Evolutionary conservation across 2,329 filamentous ascomycete genomes (phyloP).

Genomic region (Botrytis aclada): DNA sequence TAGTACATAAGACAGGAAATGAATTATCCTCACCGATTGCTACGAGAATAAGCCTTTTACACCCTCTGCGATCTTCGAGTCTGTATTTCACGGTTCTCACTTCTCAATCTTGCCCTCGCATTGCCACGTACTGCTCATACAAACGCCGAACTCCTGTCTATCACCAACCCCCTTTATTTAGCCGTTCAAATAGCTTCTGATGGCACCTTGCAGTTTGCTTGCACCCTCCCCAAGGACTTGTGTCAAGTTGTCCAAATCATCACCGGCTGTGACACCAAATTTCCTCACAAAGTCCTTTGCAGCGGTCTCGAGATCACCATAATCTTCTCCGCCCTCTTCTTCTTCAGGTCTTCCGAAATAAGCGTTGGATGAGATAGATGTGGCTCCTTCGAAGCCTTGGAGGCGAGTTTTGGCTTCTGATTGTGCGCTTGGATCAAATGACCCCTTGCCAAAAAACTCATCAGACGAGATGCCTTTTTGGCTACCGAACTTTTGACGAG

Average conservation of each 20-base stretch:
- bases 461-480: conserved; percentile 98
- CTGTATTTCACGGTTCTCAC: background rate
- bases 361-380: conserved; percentile 89
- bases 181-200: conserved; percentile 61
- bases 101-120: conserved; percentile 5
- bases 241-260: conserved; percentile 89
- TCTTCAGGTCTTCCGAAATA: conserved; percentile 96
- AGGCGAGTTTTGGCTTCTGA: conserved; percentile 83
- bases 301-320: conserved; percentile 86
- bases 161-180: conserved; percentile 36
- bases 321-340: conserved; percentile 69
- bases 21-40: background rate
- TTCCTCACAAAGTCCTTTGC: conserved; percentile 95
- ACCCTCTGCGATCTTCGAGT: background rate
- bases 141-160: conserved; percentile 10
- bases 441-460: conserved; percentile 93
- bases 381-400: conserved; percentile 89
- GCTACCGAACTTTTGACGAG: conserved; percentile 79
- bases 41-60: background rate
- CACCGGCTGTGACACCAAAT: conserved; percentile 92
- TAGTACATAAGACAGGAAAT: conserved; percentile 6
- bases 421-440: conserved; percentile 76
- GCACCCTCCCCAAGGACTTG: conserved; percentile 83
- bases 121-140: background rate
- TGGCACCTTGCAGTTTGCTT: conserved; percentile 73